Percentiles rank a stretch among this genome's conserved stretches.
These are phyloP conservation scores for Schwanniomyces etchellsii DNA, from an alignment of 1,139 yeast genomes.

Conservation along the genomic window DNA sequence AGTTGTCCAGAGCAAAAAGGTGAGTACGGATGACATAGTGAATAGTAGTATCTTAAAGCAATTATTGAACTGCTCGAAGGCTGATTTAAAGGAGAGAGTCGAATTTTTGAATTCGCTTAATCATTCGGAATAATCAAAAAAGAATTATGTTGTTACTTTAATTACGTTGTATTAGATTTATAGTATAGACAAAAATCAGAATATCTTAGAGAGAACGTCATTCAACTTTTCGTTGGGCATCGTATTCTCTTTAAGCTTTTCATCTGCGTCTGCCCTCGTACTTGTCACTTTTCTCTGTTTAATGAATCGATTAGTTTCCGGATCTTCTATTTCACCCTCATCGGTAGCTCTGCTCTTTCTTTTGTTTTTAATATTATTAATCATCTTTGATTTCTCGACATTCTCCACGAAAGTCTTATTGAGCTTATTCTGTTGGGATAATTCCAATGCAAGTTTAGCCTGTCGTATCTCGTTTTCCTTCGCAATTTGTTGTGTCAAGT, in stretches of 20 bases:
- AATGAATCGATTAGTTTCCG: slow-evolving; percentile 37
- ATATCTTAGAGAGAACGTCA: slow-evolving; percentile 38
- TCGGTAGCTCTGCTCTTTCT: slow-evolving; percentile 23
- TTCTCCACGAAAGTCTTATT: slow-evolving; percentile 79
- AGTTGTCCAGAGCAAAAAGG: slow-evolving; percentile 13
- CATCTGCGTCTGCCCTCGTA: slow-evolving; percentile 58
- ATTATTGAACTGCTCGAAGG: slow-evolving; percentile 15
- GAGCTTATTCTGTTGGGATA: slow-evolving; percentile 81
- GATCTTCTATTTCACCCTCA: slow-evolving; percentile 18
- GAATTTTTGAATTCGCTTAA: slow-evolving; percentile 18
- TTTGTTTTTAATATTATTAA: slow-evolving; percentile 59
- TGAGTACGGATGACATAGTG: slow-evolving; percentile 17
- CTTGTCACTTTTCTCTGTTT: slow-evolving; percentile 62
- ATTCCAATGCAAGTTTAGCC: slow-evolving; percentile 79
- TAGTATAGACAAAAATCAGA: slow-evolving; percentile 14
- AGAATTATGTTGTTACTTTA: no score
- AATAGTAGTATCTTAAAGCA: slow-evolving; percentile 16
- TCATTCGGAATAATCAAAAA: no score
- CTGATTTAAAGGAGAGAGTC: slow-evolving; percentile 18
- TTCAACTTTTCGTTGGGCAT: slow-evolving; percentile 39
- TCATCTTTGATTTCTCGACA: slow-evolving; percentile 82
- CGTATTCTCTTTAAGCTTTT: slow-evolving; percentile 38
- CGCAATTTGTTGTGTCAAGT: slow-evolving; percentile 89
- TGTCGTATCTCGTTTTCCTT: slow-evolving; percentile 86
- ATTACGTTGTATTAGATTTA: no score